Conservation (phyloP, 805 yeast species). For the Yarrowia osloensis region DNA sequence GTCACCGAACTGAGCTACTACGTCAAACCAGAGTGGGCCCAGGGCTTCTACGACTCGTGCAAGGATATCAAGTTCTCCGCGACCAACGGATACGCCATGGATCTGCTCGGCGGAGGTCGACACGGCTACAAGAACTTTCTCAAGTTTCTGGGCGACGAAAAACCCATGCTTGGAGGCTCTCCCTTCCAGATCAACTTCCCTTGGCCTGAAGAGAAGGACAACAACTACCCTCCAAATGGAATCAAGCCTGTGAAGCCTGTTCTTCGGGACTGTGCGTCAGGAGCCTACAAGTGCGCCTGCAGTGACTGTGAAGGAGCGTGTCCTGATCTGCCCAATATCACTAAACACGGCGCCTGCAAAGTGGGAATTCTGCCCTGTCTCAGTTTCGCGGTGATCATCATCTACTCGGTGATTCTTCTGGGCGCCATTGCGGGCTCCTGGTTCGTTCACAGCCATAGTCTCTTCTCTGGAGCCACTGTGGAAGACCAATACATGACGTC, state of each 20-base stretch:
- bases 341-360: constrained; percentile 49
- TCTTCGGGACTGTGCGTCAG: constrained; percentile 58
- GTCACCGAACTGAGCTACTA: constrained; percentile 72
- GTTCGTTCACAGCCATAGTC: constrained; percentile 1
- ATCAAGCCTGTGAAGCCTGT: constrained; percentile 35
- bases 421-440: constrained; percentile 7
- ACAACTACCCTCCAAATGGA: constrained; percentile 8
- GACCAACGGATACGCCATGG: constrained; percentile 96
- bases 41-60: constrained; percentile 75
- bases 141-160: constrained; percentile 90
- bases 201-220: constrained; percentile 42
- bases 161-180: constrained; percentile 91
- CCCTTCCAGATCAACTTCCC: constrained; percentile 88
- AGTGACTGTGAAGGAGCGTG: constrained; percentile 84
- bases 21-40: constrained; percentile 62
- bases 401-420: constrained; percentile 48
- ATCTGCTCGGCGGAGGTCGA: constrained; percentile 97
- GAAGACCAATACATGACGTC: constrained; percentile 13
- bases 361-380: constrained; percentile 71
- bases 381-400: constrained; percentile 59
- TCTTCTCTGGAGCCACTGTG: constrained; percentile 1
- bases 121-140: constrained; percentile 67
- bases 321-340: constrained; percentile 60
- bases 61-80: constrained; percentile 88
- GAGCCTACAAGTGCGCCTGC: constrained; percentile 77